phyloP scores from a whole-genome alignment of 2,329 filamentous ascomycete species.

The Penicillium sp. region DNA sequence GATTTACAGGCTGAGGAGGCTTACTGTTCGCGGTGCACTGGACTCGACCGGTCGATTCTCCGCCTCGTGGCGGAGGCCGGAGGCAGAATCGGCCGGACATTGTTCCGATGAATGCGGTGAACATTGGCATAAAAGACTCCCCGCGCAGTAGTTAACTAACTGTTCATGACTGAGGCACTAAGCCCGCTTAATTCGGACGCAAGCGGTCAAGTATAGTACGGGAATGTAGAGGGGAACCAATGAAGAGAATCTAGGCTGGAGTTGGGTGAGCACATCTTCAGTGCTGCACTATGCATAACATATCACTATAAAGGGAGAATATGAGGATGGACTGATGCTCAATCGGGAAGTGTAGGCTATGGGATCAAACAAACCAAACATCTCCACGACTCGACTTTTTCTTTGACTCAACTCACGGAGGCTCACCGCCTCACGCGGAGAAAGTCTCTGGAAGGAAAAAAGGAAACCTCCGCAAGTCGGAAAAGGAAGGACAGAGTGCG shows the following conservation, averaged over 20 bases:
- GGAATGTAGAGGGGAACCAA: no score
- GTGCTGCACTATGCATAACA: no score
- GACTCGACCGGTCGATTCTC: slow-evolving; percentile 18
- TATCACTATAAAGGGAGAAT: not conserved
- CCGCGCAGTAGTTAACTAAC: no score
- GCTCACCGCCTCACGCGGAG: slow-evolving; percentile 28
- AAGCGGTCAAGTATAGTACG: no score
- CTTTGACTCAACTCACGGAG: not conserved
- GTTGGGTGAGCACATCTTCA: no score
- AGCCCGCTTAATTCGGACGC: no score
- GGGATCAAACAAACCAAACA: slow-evolving; percentile 3
- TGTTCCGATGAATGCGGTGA: slow-evolving; percentile 11
- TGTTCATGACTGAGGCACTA: not conserved
- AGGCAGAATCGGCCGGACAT: slow-evolving; percentile 26
- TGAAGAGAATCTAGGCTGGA: not conserved
- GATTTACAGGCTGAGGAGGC: slow-evolving; percentile 4
- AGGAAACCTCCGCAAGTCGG: slow-evolving; percentile 18
- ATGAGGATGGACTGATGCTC: not conserved
- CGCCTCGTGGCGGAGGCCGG: slow-evolving; percentile 33
- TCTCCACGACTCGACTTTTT: slow-evolving; percentile 7
- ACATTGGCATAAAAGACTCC: no score
- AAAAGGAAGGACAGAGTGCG: slow-evolving; percentile 6
- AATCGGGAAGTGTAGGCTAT: slow-evolving; percentile 2
- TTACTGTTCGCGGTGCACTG: slow-evolving; percentile 14
- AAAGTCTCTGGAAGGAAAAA: slow-evolving; percentile 11